Evolutionary conservation across 768 basidiomycete species (phyloP), one percentile per base, ranked within the genome.

Genomic region (Tulasnella sp.): DNA sequence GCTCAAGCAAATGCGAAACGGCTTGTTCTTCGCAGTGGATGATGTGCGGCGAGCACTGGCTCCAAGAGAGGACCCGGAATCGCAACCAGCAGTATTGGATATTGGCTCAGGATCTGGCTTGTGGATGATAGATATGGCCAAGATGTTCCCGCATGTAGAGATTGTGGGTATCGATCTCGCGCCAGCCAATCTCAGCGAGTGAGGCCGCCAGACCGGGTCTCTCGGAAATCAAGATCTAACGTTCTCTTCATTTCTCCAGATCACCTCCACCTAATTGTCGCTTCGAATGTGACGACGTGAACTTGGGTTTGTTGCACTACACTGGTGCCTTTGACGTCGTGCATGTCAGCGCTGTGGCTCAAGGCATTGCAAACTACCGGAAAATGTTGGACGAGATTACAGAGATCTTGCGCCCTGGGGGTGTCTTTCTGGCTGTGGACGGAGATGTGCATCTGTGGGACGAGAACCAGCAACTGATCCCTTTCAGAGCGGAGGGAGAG

Each of bases 1-100:
- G 37, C 72, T 80, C 20, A 72, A 48, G 69, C 42, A 16, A 72
- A 72, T 44, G 42, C 31, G 73, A 16, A 37, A 41, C 22, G 78
- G 78, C 31, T 37, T 80, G n/a, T 80, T 80, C 72, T 34, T 80
- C n/a, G 42, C 41, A 37, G 34, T 4, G 2, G 40, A 80, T 5
- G 72, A 42, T 11, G 78, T 80, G 28, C 72, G 73, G 46, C 78
- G 72, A 24, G 78, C 73, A 31, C 40, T 80, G 12, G 73, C 72
- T 24, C 78, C 78, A n/a, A 44, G 31, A 34, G 31, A 75, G 20
- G 40, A 41, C 12, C 4, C 22, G 9, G 72, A 64, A 44, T 69
- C 78, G 72, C 31, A 64, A 64, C 60, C 60, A 28, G 48, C 48
- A 50, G 48, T 22, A 18, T 22, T 50, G 48, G 48, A 75, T 34